Conservation (phyloP, 1,139 yeast genomes). For the Diutina neorugosa region DNA sequence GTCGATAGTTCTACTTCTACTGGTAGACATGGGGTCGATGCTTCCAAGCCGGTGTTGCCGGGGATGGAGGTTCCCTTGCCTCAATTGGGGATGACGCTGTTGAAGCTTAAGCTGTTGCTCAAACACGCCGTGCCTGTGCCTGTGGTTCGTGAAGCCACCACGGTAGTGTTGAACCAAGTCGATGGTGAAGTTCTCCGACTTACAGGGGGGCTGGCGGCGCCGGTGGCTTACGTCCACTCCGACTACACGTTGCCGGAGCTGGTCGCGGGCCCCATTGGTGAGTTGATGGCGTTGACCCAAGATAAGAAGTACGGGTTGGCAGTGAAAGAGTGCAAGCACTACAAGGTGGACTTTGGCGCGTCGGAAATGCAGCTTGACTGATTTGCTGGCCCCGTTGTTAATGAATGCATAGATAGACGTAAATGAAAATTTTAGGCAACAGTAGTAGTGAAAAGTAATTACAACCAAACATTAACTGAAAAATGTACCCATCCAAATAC, state of each 20-base stretch:
- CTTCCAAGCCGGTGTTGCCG: slow-evolving; percentile 54
- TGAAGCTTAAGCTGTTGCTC: slow-evolving; percentile 51
- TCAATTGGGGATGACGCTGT: slow-evolving; percentile 51
- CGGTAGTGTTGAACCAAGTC: slow-evolving; percentile 44
- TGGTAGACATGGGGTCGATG: slow-evolving; percentile 53
- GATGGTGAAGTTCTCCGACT: slow-evolving; percentile 52
- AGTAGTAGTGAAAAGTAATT: too few relatives aligned
- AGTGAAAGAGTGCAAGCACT: slow-evolving; percentile 49
- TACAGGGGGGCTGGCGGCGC: slow-evolving; percentile 62
- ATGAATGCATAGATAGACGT: not conserved
- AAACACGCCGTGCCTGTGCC: slow-evolving; percentile 36
- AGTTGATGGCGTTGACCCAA: slow-evolving; percentile 44
- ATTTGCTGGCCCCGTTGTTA: not conserved
- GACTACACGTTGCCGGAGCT: slow-evolving; percentile 39
- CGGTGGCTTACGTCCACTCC: slow-evolving; percentile 85
- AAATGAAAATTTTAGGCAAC: not conserved
- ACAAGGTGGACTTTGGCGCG: slow-evolving; percentile 20
- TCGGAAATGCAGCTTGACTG: slow-evolving; percentile 9
- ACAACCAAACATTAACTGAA: too few relatives aligned
- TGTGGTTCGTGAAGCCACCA: slow-evolving; percentile 70
- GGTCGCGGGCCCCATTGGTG: slow-evolving; percentile 36
- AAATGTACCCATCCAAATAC: too few relatives aligned
- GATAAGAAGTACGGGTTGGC: slow-evolving; percentile 59
- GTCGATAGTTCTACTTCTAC: slow-evolving; percentile 51
- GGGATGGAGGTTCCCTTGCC: slow-evolving; percentile 68